phyloP scores from a whole-genome alignment of 805 yeast species.

The Kregervanrija delftensis region DNA sequence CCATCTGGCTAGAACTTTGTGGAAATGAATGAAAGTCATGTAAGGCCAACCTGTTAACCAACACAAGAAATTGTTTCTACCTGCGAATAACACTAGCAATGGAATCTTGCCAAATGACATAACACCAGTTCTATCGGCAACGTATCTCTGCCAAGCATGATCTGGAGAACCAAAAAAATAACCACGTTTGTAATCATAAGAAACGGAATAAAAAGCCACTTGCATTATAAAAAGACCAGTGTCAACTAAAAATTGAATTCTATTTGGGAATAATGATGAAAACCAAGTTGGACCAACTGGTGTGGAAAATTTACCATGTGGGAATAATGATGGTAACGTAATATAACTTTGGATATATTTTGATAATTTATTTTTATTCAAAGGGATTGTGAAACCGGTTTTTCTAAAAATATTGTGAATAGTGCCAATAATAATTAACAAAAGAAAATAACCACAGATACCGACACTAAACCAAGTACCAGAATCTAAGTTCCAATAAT shows the following conservation, averaged over 20 bases:
- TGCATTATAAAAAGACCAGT: conserved; percentile 21
- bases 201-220: conserved; percentile 16
- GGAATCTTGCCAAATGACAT: conserved; percentile 35
- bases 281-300: conserved; percentile 14
- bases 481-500: conserved; percentile 21
- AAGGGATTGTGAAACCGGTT: conserved; percentile 24
- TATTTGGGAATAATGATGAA: conserved; percentile 23
- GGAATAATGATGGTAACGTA: conserved; percentile 33
- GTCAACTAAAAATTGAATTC: conserved; percentile 27
- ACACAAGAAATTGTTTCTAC: conserved; percentile 38
- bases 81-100: conserved; percentile 37
- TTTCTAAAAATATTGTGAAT: conserved; percentile 27
- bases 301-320: conserved; percentile 16
- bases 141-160: conserved; percentile 26
- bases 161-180: conserved; percentile 22
- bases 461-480: conserved; percentile 29
- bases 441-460: conserved; percentile 32
- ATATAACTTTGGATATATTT: conserved; percentile 30
- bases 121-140: conserved; percentile 34
- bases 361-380: conserved; percentile 11
- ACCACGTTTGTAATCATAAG: conserved; percentile 13
- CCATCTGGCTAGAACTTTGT: conserved; percentile 58
- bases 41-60: conserved; percentile 39
- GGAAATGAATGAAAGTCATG: conserved; percentile 44
- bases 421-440: conserved; percentile 31